These are phyloP conservation scores for Marasmius sp. DNA, from an alignment of 1,284 basidiomycete species.

Conservation along the genomic window DNA sequence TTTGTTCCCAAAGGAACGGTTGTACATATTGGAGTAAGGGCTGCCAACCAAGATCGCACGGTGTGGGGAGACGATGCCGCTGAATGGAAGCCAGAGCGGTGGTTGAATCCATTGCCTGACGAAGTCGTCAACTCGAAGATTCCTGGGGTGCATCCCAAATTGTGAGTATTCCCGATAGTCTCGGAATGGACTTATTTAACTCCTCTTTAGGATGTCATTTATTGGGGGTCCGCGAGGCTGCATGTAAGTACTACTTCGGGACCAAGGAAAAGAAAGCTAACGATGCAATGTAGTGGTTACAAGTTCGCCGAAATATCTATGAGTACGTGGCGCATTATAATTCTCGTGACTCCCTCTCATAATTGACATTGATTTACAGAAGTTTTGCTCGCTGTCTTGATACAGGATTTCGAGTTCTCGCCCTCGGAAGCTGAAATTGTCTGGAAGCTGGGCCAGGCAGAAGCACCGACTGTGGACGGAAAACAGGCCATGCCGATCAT, in stretches of 20 bases:
- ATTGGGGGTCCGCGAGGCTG: neutral
- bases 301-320: neutral
- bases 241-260: neutral
- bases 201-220: neutral
- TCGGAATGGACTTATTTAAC: neutral
- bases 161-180: neutral
- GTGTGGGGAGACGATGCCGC: conserved; percentile 1
- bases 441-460: neutral
- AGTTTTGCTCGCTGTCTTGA: neutral
- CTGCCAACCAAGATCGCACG: neutral
- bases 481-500: neutral
- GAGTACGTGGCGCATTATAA: neutral
- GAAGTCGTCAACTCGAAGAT: neutral
- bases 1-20: conserved; percentile 1
- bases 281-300: neutral
- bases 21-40: neutral
- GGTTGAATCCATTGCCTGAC: neutral
- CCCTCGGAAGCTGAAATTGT: neutral
- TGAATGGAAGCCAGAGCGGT: conserved; percentile 6
- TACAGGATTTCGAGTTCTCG: neutral
- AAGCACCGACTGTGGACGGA: neutral
- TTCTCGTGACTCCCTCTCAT: neutral
- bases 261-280: neutral
- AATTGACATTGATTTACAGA: neutral
- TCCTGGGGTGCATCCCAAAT: neutral